Evolutionary conservation across 169 alveolate species (phyloP), one percentile per base, ranked within the genome.

Genomic region (Plasmodium malariae): DNA sequence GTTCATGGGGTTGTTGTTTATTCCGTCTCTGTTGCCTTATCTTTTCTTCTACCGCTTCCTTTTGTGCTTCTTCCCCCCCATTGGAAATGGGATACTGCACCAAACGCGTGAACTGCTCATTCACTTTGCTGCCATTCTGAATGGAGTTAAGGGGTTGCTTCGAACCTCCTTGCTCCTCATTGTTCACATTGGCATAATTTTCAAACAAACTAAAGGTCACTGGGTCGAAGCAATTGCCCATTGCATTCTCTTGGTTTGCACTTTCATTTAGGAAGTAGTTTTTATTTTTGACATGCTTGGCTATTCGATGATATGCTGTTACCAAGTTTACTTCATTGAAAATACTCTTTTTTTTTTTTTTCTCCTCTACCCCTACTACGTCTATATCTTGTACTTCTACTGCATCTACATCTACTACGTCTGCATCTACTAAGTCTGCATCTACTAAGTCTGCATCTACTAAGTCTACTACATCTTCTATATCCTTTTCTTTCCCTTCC

Each of bases 271-370:
- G 17, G n/a, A 24, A 11, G 30, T 21, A 80, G 34, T 54, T 80
- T 80, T 80, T 80, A 80, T 80, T 80, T 43, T 54, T 80, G 14
- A 80, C 60, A 67, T 80, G 90, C 51, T 80, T 80, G 12, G 90
- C 90, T 54, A 80, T 60, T 14, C 90, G 34, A 43, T 80, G 90
- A 40, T 80, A 80, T 28, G 90, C 90, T 26, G 90, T 80, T 37
- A 80, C 90, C 1, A 80, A 49, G 37, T 80, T 80, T 0, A 80
- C 90, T 17, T 80, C 83, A 24, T 80, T 80, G 17, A 80, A 65
- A 30, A 65, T 69, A 12, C 34, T 65, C 43, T 28, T 78, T 63
- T 78, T 63, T 78, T 45, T 57, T 9, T 40, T 3, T 2, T 51
- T 70, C 12, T 48, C 21, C 45, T 6, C 28, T 5, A 11, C 2